Conservation (phyloP, 1,139 yeast genomes). For the Spencermartinsiella ligniputridi region DNA sequence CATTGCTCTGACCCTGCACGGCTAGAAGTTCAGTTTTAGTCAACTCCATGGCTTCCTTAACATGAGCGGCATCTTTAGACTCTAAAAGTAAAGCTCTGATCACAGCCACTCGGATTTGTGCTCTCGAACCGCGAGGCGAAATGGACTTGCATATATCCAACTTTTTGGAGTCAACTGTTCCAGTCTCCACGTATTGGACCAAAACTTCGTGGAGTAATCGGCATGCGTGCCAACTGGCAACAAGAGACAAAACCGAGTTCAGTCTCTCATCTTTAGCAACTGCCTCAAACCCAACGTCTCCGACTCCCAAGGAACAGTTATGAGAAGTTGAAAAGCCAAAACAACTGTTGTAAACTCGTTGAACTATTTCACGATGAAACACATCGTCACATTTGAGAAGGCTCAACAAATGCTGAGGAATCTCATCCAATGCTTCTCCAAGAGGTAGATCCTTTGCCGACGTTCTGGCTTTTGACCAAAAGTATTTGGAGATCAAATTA, state of each 20-base stretch:
- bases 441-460: not conserved
- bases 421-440: slow-evolving; percentile 1
- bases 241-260: slow-evolving; percentile 29
- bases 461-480: slow-evolving; percentile 26
- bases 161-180: slow-evolving; percentile 17
- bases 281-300: slow-evolving; percentile 26
- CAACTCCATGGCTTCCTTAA: slow-evolving; percentile 21
- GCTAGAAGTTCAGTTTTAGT: slow-evolving; percentile 18
- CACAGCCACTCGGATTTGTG: slow-evolving; percentile 29
- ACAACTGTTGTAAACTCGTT: slow-evolving; percentile 25
- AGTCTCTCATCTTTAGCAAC: slow-evolving; percentile 26
- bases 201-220: slow-evolving; percentile 26
- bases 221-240: slow-evolving; percentile 32
- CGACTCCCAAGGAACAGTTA: slow-evolving; percentile 16
- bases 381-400: slow-evolving; percentile 11
- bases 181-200: slow-evolving; percentile 20
- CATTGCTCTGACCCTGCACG: not conserved
- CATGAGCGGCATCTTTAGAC: slow-evolving; percentile 20
- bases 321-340: slow-evolving; percentile 17
- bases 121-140: slow-evolving; percentile 30
- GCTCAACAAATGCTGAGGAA: slow-evolving; percentile 2
- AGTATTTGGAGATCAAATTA: slow-evolving; percentile 12
- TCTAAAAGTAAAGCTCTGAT: slow-evolving; percentile 31
- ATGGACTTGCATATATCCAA: slow-evolving; percentile 25
- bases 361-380: slow-evolving; percentile 13